Percentiles rank a stretch among this genome's conserved stretches.
phyloP scores from a whole-genome alignment of 495 filamentous ascomycete genomes.

The Aspergillus sclerotiicarbonarius region DNA sequence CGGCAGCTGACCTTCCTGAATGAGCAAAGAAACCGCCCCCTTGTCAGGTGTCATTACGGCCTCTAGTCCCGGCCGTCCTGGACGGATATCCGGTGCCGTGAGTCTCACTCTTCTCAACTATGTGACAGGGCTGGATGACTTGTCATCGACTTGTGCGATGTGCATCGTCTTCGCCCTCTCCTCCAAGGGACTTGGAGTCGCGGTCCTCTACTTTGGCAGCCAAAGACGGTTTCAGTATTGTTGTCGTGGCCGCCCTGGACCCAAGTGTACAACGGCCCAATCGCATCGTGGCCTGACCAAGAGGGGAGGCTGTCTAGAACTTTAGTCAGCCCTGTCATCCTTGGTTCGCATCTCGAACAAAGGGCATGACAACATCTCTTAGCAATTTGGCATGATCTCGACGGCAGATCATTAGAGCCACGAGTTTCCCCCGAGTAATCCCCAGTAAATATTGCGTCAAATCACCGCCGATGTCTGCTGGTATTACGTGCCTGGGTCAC shows the following conservation, averaged over 20 bases:
- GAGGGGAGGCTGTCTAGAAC: constrained; percentile 12
- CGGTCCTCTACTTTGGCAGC: background rate
- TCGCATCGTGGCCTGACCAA: background rate
- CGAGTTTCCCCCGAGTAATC: background rate
- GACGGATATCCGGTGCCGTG: constrained; percentile 3
- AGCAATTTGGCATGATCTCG: constrained; percentile 1
- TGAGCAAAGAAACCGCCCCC: constrained; percentile 10
- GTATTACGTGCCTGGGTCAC: background rate
- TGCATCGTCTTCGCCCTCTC: too few species aligned
- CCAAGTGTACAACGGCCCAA: constrained; percentile 12
- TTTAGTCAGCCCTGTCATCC: constrained; percentile 7
- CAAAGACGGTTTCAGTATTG: background rate
- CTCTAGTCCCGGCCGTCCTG: background rate
- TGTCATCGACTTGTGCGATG: background rate
- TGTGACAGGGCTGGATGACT: background rate
- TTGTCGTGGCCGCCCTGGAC: background rate
- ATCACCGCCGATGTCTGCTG: too few species aligned
- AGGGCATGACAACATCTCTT: constrained; percentile 12
- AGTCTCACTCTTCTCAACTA: background rate
- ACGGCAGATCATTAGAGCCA: background rate
- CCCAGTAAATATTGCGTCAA: background rate
- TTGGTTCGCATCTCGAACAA: constrained; percentile 3
- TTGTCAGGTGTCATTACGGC: constrained; percentile 5
- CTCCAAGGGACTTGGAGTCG: too few species aligned
- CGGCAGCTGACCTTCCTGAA: constrained; percentile 24